phyloP scores from a whole-genome alignment of 2,329 filamentous ascomycete species.

The Septoria petroselini region DNA sequence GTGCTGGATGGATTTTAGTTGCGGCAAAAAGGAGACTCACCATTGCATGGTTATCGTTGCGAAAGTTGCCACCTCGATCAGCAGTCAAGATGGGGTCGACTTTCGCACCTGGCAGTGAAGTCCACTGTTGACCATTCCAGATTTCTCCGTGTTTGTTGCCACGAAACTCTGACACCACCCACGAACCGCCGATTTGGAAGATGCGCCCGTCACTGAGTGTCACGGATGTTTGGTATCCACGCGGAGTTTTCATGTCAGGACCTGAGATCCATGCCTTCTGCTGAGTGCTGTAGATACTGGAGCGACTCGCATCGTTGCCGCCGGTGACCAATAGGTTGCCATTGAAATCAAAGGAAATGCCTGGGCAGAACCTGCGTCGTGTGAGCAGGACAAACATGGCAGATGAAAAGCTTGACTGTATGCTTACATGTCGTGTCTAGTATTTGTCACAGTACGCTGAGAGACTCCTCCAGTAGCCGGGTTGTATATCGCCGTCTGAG shows the following conservation, averaged over 20 bases:
- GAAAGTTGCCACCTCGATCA: conserved; percentile 45
- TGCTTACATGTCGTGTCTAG: conserved; percentile 52
- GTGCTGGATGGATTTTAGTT: conserved; percentile 36
- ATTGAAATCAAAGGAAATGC: conserved; percentile 50
- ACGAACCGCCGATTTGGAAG: conserved; percentile 18
- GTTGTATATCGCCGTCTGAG: conserved; percentile 11
- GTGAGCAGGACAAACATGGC: neutral
- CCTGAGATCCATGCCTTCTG: conserved; percentile 42
- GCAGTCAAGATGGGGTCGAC: conserved; percentile 38
- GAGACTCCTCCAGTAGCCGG: conserved; percentile 11
- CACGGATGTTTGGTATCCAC: conserved; percentile 54
- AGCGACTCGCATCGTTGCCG: conserved; percentile 50
- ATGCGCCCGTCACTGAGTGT: conserved; percentile 54
- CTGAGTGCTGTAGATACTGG: conserved; percentile 48
- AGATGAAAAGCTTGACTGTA: neutral
- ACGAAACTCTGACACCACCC: conserved; percentile 45
- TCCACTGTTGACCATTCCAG: conserved; percentile 53
- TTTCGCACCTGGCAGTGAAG: conserved; percentile 42
- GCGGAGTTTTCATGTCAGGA: conserved; percentile 46
- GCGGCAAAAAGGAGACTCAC: neutral
- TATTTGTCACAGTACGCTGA: conserved; percentile 37
- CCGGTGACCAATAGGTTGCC: conserved; percentile 56
- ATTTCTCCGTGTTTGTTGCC: conserved; percentile 55
- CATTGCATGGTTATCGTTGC: conserved; percentile 51
- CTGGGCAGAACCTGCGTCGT: conserved; percentile 54